Evolutionary conservation across 2,329 filamentous ascomycete genomes (phyloP).

Genomic region (Zasmidium angulare): DNA sequence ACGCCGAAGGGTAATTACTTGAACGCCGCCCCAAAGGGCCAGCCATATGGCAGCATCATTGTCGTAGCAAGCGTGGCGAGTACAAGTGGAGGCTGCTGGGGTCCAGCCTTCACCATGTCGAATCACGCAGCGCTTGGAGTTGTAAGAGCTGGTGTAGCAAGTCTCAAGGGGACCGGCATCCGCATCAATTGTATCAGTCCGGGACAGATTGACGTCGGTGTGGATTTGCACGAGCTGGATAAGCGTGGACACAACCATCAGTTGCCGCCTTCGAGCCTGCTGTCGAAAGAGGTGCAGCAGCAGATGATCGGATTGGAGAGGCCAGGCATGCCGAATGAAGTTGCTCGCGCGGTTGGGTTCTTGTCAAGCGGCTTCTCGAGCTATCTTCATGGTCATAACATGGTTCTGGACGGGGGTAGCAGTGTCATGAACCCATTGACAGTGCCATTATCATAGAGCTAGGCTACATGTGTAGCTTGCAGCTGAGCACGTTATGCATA

Average conservation of each 20-base stretch:
- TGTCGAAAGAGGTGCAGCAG: constrained; percentile 52
- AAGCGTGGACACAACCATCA: constrained; percentile 53
- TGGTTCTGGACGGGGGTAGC: constrained; percentile 63
- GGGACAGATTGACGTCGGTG: constrained; percentile 49
- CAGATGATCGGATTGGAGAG: constrained; percentile 59
- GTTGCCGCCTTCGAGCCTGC: constrained; percentile 56
- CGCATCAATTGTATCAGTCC: constrained; percentile 57
- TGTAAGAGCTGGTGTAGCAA: constrained; percentile 58
- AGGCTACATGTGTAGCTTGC: too few relatives aligned
- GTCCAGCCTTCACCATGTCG: constrained; percentile 61
- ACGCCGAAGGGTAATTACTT: constrained; percentile 56
- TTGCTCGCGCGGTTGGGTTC: constrained; percentile 62
- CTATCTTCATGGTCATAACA: constrained; percentile 62
- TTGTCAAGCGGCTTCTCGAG: constrained; percentile 62
- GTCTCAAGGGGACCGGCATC: constrained; percentile 59
- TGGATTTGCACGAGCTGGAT: constrained; percentile 52
- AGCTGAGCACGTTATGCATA: too few relatives aligned
- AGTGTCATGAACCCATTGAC: constrained; percentile 37
- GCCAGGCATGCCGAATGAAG: constrained; percentile 57
- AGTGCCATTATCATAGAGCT: constrained; percentile 23
- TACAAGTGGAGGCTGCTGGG: constrained; percentile 59
- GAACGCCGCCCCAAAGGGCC: constrained; percentile 61
- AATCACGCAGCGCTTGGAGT: constrained; percentile 62
- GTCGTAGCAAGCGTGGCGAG: constrained; percentile 61
- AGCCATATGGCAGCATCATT: constrained; percentile 62